phyloP scores from a whole-genome alignment of 768 basidiomycete genomes.

The Chalciporus chontae region DNA sequence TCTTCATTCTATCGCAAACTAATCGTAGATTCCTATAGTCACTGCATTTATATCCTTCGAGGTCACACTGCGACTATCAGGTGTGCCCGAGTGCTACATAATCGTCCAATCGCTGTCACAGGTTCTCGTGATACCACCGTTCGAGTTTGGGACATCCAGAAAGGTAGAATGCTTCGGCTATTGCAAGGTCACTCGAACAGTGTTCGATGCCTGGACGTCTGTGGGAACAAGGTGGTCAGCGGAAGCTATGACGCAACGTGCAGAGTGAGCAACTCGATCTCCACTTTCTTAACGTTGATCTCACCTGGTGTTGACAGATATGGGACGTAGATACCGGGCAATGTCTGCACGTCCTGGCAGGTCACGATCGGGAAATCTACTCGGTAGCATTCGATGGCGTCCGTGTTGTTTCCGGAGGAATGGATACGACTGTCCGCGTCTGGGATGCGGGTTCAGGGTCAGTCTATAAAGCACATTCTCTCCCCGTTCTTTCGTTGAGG shows the following conservation, averaged over 20 bases:
- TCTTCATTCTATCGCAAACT: slow-evolving; percentile 2
- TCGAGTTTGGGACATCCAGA: slow-evolving; percentile 91
- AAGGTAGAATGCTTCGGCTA: slow-evolving; percentile 60
- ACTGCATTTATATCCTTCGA: slow-evolving; percentile 72
- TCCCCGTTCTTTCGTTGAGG: not conserved
- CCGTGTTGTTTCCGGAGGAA: slow-evolving; percentile 77
- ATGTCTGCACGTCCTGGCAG: slow-evolving; percentile 76
- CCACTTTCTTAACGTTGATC: not conserved
- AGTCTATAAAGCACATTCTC: slow-evolving; percentile 22
- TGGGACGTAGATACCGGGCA: slow-evolving; percentile 91
- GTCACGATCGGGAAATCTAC: slow-evolving; percentile 89
- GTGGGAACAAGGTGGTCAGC: slow-evolving; percentile 78
- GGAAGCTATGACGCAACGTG: slow-evolving; percentile 92
- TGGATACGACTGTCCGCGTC: slow-evolving; percentile 90
- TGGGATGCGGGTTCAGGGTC: slow-evolving; percentile 89
- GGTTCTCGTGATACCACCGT: slow-evolving; percentile 86
- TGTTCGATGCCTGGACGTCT: slow-evolving; percentile 87
- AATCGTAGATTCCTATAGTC: slow-evolving; percentile 26
- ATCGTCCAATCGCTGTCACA: slow-evolving; percentile 83
- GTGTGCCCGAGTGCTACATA: slow-evolving; percentile 83
- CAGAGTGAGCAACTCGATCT: slow-evolving; percentile 47
- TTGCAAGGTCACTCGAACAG: slow-evolving; percentile 76
- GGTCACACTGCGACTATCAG: slow-evolving; percentile 92
- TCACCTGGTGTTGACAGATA: slow-evolving; percentile 42
- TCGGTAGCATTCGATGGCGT: slow-evolving; percentile 87